Evolutionary conservation across 352 stramenopile genomes (phyloP).

Genomic region (Globisporangium viniferum): DNA sequence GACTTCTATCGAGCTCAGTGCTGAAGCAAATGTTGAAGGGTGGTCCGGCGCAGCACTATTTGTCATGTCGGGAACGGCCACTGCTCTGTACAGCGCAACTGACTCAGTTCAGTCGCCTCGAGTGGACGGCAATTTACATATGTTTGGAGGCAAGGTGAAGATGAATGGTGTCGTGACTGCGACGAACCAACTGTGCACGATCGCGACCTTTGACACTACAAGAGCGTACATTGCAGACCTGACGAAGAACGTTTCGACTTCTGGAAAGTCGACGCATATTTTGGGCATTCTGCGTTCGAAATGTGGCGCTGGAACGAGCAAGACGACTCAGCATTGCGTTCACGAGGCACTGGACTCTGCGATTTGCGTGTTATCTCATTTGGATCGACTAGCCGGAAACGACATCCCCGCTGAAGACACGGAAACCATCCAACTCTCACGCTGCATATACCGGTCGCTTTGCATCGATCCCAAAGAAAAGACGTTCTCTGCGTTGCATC

Average conservation of each 20-base stretch:
- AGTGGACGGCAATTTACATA: conserved; percentile 28
- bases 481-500: conserved; percentile 61
- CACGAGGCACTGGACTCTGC: conserved; percentile 52
- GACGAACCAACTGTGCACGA: conserved; percentile 25
- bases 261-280: conserved; percentile 49
- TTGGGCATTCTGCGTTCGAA: conserved; percentile 48
- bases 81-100: conserved; percentile 35
- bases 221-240: conserved; percentile 43
- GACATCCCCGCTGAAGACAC: conserved; percentile 70
- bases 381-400: conserved; percentile 75
- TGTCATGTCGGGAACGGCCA: conserved; percentile 40
- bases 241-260: conserved; percentile 48
- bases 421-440: conserved; percentile 76
- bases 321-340: conserved; percentile 43
- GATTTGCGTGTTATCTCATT: conserved; percentile 72
- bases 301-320: conserved; percentile 24
- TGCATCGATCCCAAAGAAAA: conserved; percentile 78
- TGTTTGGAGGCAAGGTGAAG: conserved; percentile 41
- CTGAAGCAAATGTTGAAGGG: conserved; percentile 43
- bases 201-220: conserved; percentile 32
- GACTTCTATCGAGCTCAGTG: conserved; percentile 49
- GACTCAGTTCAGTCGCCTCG: conserved; percentile 25
- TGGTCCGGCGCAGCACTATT: conserved; percentile 42
- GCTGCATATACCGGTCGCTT: conserved; percentile 69
- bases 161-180: conserved; percentile 21